Conservation (phyloP, 1,284 basidiomycete species). For the Fomitopsis pinicola region DNA sequence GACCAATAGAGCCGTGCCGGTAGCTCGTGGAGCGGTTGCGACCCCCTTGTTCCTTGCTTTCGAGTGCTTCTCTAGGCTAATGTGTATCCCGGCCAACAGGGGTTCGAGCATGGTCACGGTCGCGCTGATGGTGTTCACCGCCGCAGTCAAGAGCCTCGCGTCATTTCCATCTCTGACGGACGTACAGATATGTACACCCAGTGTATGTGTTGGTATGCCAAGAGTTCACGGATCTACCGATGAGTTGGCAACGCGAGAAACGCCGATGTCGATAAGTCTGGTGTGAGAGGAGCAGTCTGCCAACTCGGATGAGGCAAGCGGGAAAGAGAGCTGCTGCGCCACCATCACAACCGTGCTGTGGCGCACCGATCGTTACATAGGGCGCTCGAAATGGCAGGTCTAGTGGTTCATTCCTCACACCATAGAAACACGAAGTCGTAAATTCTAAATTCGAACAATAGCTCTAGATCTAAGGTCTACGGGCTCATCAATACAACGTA, state of each 20-base stretch:
- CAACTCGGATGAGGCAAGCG: no score
- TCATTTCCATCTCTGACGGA: no score
- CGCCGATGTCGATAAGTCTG: no score
- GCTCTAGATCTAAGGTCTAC: not conserved
- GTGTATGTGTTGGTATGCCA: not conserved
- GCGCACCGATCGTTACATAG: not conserved
- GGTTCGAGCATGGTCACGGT: not conserved
- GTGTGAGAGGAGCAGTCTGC: no score
- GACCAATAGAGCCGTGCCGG: slow-evolving; percentile 45
- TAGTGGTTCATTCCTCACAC: not conserved
- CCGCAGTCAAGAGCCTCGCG: not conserved
- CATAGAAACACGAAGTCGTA: not conserved
- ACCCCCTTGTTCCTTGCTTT: slow-evolving; percentile 48
- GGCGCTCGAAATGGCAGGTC: not conserved
- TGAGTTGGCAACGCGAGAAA: no score
- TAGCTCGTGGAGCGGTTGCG: slow-evolving; percentile 31
- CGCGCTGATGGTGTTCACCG: not conserved
- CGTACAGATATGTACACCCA: no score
- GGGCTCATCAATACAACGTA: not conserved
- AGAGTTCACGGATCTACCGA: no score
- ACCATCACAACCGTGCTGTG: not conserved
- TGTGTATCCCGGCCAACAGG: slow-evolving; percentile 9
- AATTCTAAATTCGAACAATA: not conserved
- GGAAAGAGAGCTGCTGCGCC: no score
- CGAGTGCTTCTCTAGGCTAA: slow-evolving; percentile 36